Conservation (phyloP, 495 filamentous ascomycete species). For the Tuber indicum region DNA sequence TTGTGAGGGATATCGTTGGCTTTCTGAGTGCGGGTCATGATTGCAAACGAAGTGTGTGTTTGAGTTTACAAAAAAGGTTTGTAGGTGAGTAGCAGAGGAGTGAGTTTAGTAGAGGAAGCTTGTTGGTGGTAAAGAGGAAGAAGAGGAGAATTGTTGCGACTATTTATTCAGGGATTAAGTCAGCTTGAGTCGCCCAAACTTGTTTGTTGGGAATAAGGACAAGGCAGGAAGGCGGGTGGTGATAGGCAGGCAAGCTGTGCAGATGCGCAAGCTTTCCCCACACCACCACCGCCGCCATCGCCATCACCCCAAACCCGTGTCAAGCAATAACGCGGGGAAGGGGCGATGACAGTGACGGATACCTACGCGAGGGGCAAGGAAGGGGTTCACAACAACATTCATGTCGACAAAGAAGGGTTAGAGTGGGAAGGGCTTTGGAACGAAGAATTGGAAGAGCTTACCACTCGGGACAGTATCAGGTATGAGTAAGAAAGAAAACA, state of each 20-base stretch:
- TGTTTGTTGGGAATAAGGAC: background rate
- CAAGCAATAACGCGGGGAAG: background rate
- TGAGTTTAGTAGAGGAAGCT: conserved; percentile 10
- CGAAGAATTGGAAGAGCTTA: background rate
- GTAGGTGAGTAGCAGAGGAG: conserved; percentile 18
- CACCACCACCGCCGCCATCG: background rate
- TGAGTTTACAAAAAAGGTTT: conserved; percentile 17
- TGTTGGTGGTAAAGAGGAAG: conserved; percentile 19
- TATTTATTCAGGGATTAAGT: background rate
- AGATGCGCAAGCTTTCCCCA: background rate
- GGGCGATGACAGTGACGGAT: background rate
- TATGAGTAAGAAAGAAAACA: background rate
- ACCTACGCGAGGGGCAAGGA: background rate
- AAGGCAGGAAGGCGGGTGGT: background rate
- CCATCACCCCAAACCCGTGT: background rate
- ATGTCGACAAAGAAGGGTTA: background rate
- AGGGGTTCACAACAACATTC: background rate
- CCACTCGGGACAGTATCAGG: background rate
- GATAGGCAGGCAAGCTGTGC: background rate
- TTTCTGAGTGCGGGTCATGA: conserved; percentile 96
- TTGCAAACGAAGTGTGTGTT: conserved; percentile 10
- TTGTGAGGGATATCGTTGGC: conserved; percentile 80
- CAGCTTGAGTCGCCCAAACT: background rate
- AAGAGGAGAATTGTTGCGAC: conserved; percentile 5
- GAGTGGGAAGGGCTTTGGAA: background rate